phyloP scores from a whole-genome alignment of 2,329 filamentous ascomycete species.

The Alternaria sp. region DNA sequence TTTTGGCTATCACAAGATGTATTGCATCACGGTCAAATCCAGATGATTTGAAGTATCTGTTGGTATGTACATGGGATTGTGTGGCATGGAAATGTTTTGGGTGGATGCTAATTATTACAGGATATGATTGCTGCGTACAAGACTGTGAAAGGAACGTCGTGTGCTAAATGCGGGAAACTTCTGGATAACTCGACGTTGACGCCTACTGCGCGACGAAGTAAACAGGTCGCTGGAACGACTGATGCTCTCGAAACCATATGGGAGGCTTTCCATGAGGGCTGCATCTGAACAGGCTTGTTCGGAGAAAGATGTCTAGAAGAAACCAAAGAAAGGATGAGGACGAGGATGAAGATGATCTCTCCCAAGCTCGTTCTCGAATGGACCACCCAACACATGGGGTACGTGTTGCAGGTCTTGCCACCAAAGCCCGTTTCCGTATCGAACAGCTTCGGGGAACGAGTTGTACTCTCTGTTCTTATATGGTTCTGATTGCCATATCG shows the following conservation, averaged over 20 bases:
- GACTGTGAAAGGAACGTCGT: constrained; percentile 34
- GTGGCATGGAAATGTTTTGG: background rate
- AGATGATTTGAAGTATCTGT: constrained; percentile 40
- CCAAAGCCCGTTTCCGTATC: too few species aligned
- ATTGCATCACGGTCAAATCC: constrained; percentile 40
- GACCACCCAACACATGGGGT: too few species aligned
- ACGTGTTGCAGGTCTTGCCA: too few species aligned
- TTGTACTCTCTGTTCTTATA: background rate
- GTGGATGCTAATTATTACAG: constrained; percentile 29
- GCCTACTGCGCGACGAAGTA: constrained; percentile 43
- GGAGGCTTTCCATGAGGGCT: too few species aligned
- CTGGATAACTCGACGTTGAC: constrained; percentile 34
- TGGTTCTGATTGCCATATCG: constrained; percentile 35
- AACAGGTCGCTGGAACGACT: constrained; percentile 1
- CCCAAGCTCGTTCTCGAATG: too few species aligned
- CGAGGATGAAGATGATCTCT: too few species aligned
- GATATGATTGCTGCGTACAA: constrained; percentile 51
- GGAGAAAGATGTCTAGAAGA: too few species aligned
- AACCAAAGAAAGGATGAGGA: too few species aligned
- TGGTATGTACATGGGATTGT: constrained; percentile 34
- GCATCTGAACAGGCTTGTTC: too few species aligned
- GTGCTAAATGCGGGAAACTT: constrained; percentile 42
- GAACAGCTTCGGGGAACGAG: too few species aligned
- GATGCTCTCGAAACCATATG: too few species aligned
- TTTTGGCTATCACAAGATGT: constrained; percentile 41